Base-by-base conservation (phyloP, 176 grass and related monocot genomes). In the Cymbopogon citratus region DNA sequence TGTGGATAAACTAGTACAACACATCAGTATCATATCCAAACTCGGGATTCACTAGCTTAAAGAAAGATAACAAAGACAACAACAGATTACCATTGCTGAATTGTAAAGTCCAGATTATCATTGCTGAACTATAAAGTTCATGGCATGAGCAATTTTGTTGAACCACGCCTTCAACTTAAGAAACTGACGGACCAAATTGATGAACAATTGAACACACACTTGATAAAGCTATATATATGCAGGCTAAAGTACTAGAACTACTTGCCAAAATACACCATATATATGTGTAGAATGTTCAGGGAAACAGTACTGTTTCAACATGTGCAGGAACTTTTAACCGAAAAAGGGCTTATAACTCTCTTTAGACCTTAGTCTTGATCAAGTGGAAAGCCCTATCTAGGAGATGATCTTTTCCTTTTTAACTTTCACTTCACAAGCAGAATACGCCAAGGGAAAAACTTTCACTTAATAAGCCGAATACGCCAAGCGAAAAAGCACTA, bases 1-100 rank as follows among this genome's bases (percentile, higher is more conserved):
- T 46, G 61, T 43, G 48, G 80, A 87, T 75, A 86, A 61, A 74
- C 34, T 67, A 86, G 62, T 36, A 23, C 3, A 43, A 0, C 66
- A 41, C 57, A 83, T 35, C 35, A 0, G 26, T 25, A 10, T 78
- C 80, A 73, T 57, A 40, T 84, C 81, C 81, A 60, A 57, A 52
- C 73, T n/a, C 12, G 35, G 39, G 74, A 83, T 82, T 82, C 84
- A 73, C 12, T 31, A 62, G 10, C 23, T 27, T 2, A 77, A 72
- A 71, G 66, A 26, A 56, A 40, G 27, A 15, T 66, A 5, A 19
- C 15, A 66, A 23, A 63, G 62, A 54, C 3, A 43, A 29, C 23
- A 31, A 27, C 39, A 9, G 23, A 63, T 43, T 48, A 26, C 8
- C 35, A 45, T 45, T 45, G 60, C 69, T 80, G 57, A 33, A 9